Evolutionary conservation across 2,329 filamentous ascomycete species (phyloP), one percentile per base, ranked within the genome.

Genomic region (Aureobasidium sp.): DNA sequence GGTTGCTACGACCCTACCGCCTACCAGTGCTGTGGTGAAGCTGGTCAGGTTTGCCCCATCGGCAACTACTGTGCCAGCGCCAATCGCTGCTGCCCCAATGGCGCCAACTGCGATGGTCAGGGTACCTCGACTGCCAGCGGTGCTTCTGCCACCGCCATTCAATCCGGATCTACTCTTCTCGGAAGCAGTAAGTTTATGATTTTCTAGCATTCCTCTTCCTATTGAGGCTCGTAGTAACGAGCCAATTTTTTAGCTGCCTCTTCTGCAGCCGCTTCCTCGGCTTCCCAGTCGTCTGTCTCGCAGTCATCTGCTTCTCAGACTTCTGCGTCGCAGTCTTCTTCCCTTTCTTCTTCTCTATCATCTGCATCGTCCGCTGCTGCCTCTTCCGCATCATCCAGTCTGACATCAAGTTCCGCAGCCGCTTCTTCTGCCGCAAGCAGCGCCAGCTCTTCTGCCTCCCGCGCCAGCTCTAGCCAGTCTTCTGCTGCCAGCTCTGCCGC

Each of bases 51-150:
- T 8, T 53, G 51, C 25, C 12, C 39, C 21, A 22, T 3, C 12
- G 41, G 34, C 22, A 27, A 29, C 29, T 53, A 27, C 17, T 53
- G 41, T 19, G 10, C 40, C 24, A 12, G 40, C 34, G 39, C 29
- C 24, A 34, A 29, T 21, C 14, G 16, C 17, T 53, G 51, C 41
- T 53, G 51, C 11, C 27, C 51, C 30, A 41, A 12, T 14, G 51
- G 51, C 17, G 16, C 24, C 32, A 53, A 53, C 51, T 53, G 51
- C 25, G 40, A 53, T 19, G 51, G 51, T 22, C 51, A 53, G 19
- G 51, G 51, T 12, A 21, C 51, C 25, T 53, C 51, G 10, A 53
- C 51, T 10, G 25, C 51, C 17, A 10, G 12, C 3, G 40, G 24
- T 32, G 11, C 12, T 12, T 53, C 51, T 30, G 51, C 51, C 34